Conservation (phyloP, 257 asterid genomes). For the Lithospermum erythrorhizon region DNA sequence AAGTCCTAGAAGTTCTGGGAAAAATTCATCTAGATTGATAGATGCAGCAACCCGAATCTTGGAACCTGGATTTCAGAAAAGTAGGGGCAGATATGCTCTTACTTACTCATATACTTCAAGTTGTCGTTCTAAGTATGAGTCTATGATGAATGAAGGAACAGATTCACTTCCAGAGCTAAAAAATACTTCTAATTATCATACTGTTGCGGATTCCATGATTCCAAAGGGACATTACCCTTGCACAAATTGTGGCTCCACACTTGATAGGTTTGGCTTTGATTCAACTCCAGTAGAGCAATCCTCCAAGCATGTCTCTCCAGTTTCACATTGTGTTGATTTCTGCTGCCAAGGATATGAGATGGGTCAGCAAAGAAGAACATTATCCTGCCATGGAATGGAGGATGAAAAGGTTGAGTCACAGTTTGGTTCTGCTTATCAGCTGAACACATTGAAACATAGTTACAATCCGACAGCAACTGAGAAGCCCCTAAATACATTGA, state of each 20-base stretch:
- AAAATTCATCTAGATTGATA: conserved; percentile 51
- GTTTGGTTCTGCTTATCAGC: conserved; percentile 5
- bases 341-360: conserved; percentile 30
- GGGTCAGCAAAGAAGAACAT: conserved; percentile 19
- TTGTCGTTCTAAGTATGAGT: conserved; percentile 16
- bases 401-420: conserved; percentile 15
- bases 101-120: conserved; percentile 24
- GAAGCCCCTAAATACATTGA: conserved; percentile 20
- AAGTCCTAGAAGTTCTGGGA: conserved; percentile 55
- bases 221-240: conserved; percentile 31
- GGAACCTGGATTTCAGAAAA: conserved; percentile 76
- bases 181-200: conserved; percentile 15
- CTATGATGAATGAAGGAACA: conserved; percentile 18
- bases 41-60: conserved; percentile 78
- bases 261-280: conserved; percentile 21
- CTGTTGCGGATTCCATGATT: conserved; percentile 11
- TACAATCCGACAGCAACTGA: conserved; percentile 14
- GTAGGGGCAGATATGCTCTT: conserved; percentile 47
- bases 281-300: conserved; percentile 20
- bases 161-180: conserved; percentile 15
- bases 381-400: conserved; percentile 25
- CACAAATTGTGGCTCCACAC: conserved; percentile 42
- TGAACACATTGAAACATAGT: conserved; percentile 15
- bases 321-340: conserved; percentile 19
- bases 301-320: conserved; percentile 19